phyloP scores from a whole-genome alignment of 257 asterid species.

The Linaria vulgaris region DNA sequence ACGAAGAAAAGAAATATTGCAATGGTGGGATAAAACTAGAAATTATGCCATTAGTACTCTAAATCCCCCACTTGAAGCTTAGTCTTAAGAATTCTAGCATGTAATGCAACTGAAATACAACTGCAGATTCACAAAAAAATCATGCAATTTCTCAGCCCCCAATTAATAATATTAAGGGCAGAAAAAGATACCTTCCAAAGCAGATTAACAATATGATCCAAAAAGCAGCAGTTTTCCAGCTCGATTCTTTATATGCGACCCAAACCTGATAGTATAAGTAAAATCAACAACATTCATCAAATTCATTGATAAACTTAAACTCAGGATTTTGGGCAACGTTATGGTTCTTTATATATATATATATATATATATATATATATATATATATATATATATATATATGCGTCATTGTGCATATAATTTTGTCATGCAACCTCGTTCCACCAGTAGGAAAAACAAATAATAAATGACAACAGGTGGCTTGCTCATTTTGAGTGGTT shows the following conservation, averaged over 20 bases:
- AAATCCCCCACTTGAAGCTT: too few relatives aligned
- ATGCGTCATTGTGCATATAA: background rate
- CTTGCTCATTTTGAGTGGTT: background rate
- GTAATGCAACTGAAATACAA: too few relatives aligned
- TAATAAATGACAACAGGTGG: background rate
- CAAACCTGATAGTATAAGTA: constrained; percentile 57
- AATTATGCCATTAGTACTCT: too few relatives aligned
- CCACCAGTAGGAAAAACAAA: too few relatives aligned
- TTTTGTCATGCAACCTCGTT: background rate
- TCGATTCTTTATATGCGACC: constrained; percentile 82
- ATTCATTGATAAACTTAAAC: constrained; percentile 1
- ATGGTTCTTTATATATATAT: background rate
- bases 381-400: too few relatives aligned
- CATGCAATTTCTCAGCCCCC: too few relatives aligned
- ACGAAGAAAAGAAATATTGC: too few relatives aligned
- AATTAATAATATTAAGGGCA: background rate
- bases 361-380: background rate
- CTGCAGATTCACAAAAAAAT: too few relatives aligned
- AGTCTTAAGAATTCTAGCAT: too few relatives aligned
- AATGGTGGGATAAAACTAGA: too few relatives aligned
- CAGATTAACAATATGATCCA: constrained; percentile 74
- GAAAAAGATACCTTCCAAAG: constrained; percentile 60
- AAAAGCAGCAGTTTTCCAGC: constrained; percentile 41
- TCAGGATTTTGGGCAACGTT: background rate
- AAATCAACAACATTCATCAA: constrained; percentile 4